Percentiles rank a stretch among this genome's conserved stretches.
These are phyloP conservation scores for Evernia prunastri DNA, from an alignment of 495 filamentous ascomycete species.

Conservation along the genomic window DNA sequence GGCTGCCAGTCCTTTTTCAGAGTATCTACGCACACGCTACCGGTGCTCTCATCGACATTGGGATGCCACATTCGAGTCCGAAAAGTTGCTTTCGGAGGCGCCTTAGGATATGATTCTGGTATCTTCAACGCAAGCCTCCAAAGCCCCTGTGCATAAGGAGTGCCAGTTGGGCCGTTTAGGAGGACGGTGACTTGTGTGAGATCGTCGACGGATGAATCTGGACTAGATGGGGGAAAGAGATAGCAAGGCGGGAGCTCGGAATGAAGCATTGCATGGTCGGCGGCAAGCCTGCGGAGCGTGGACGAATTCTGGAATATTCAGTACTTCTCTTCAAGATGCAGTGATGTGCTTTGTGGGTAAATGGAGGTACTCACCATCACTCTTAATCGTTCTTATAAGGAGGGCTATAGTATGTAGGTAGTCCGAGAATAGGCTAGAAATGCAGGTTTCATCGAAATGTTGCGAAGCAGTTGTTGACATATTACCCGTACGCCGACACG, in stretches of 20 bases:
- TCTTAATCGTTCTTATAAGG: background rate
- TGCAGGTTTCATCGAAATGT: background rate
- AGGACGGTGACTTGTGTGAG: constrained; percentile 54
- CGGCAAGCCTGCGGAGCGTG: constrained; percentile 55
- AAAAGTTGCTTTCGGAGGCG: constrained; percentile 61
- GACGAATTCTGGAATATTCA: constrained; percentile 32
- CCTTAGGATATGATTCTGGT: constrained; percentile 56
- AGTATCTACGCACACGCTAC: constrained; percentile 65
- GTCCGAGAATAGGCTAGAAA: too few relatives aligned
- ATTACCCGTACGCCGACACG: too few relatives aligned
- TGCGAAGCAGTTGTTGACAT: background rate
- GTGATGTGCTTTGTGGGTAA: background rate
- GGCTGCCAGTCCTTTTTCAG: constrained; percentile 63
- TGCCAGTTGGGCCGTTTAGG: constrained; percentile 56
- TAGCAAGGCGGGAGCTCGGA: constrained; percentile 59
- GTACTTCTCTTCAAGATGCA: background rate
- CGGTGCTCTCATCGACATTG: constrained; percentile 61
- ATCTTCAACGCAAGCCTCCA: constrained; percentile 59
- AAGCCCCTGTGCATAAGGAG: constrained; percentile 54
- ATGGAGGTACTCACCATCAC: background rate
- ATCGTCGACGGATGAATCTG: constrained; percentile 42
- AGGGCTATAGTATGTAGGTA: background rate
- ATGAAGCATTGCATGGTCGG: constrained; percentile 58
- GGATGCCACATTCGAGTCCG: constrained; percentile 66
- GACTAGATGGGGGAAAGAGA: constrained; percentile 47